These are phyloP conservation scores for Lactarius sanguifluus DNA, from an alignment of 768 basidiomycete species.

Conservation along the genomic window DNA sequence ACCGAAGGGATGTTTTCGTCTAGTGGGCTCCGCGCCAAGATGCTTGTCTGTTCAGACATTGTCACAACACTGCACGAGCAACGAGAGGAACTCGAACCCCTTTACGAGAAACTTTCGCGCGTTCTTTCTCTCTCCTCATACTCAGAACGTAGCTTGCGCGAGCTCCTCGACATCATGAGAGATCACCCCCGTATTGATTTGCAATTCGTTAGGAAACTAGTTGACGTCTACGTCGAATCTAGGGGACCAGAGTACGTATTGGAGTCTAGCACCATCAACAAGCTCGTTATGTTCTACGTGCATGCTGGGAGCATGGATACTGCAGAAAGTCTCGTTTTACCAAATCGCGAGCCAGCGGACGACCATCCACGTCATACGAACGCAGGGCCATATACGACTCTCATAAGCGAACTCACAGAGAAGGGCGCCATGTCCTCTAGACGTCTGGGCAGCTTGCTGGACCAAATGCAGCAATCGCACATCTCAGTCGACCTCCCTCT, in stretches of 20 bases:
- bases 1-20: constrained; percentile 42
- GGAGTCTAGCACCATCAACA: constrained; percentile 24
- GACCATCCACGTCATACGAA: constrained; percentile 27
- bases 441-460: constrained; percentile 40
- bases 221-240: constrained; percentile 21
- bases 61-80: constrained; percentile 31
- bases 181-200: constrained; percentile 16
- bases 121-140: constrained; percentile 32
- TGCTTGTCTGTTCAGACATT: constrained; percentile 39
- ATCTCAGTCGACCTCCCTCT: constrained; percentile 42
- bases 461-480: constrained; percentile 41
- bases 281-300: constrained; percentile 34
- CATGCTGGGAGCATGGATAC: constrained; percentile 37
- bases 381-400: constrained; percentile 39
- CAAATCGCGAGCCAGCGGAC: constrained; percentile 30
- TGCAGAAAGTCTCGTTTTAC: constrained; percentile 35
- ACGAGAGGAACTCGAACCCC: constrained; percentile 21
- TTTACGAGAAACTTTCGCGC: constrained; percentile 30
- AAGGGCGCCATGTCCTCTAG: constrained; percentile 31
- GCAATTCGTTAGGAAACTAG: constrained; percentile 27
- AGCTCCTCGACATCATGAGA: constrained; percentile 37
- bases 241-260: constrained; percentile 23
- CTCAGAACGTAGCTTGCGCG: constrained; percentile 32
- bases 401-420: constrained; percentile 42
- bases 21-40: constrained; percentile 41